Evolutionary conservation across 352 stramenopile species (phyloP).

Genomic region (Pythium myriotylum): DNA sequence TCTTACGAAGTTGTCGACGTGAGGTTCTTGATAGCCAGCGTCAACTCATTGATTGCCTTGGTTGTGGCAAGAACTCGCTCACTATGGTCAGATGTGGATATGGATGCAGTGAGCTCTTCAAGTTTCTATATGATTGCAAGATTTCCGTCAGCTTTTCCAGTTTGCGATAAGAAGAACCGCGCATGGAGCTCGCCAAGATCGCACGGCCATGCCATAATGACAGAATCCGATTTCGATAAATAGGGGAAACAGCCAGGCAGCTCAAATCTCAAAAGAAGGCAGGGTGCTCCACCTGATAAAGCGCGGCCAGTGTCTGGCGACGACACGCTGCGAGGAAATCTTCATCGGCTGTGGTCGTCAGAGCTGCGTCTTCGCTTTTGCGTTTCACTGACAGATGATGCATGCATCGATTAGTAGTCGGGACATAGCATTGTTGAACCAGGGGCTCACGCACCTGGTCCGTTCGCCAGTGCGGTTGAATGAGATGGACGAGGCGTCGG

Average conservation of each 20-base stretch:
- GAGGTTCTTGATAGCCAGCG: conserved; percentile 56
- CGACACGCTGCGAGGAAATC: conserved; percentile 48
- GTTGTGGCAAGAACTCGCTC: conserved; percentile 58
- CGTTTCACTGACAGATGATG: conserved; percentile 40
- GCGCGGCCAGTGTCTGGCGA: conserved; percentile 54
- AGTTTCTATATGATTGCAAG: conserved; percentile 59
- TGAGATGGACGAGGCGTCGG: conserved; percentile 9
- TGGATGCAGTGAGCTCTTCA: conserved; percentile 51
- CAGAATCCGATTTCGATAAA: conserved; percentile 22
- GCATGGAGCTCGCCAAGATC: conserved; percentile 2
- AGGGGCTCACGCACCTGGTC: conserved; percentile 33
- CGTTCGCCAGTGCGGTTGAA: conserved; percentile 16
- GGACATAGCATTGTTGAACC: too few species aligned
- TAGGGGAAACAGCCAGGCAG: conserved; percentile 2
- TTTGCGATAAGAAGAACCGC: too few species aligned
- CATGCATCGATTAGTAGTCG: not conserved
- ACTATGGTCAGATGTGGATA: conserved; percentile 58
- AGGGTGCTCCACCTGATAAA: conserved; percentile 77
- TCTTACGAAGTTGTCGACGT: not conserved
- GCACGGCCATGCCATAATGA: conserved; percentile 14
- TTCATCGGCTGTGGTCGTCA: conserved; percentile 33
- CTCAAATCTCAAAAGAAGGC: conserved; percentile 16
- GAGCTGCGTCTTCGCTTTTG: conserved; percentile 40
- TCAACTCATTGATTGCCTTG: conserved; percentile 71
- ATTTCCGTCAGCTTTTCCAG: too few species aligned